Evolutionary conservation across 345 rosid species (phyloP), one percentile per base, ranked within the genome.

Genomic region (Eucalyptus pauciflora): DNA sequence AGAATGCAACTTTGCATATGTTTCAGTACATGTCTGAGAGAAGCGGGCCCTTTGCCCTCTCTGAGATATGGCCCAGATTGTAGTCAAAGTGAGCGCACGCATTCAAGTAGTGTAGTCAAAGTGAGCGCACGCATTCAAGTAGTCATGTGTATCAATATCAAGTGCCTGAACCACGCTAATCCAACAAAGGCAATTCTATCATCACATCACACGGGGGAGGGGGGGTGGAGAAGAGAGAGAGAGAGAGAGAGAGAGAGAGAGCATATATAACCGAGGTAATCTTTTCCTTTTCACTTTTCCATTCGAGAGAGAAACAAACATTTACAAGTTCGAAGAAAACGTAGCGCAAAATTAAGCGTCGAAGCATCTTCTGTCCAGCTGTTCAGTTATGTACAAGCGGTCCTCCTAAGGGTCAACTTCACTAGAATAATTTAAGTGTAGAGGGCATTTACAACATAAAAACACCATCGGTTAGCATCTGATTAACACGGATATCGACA

Each of bases 371-470:
- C 83, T 41, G 83, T 76, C 46, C 83, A 37, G 14, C 83, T 20
- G 83, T 41, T 10, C 83, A 76, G 24, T 76, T 76, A 76, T 76
- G 48, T 76, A 76, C 83, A 76, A 41, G 29, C 29, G 83, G 83
- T 76, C 83, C 83, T 76, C 83, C 83, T 76, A 76, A 76, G 83
- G 48, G 62, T 50, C 62, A 86, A 86, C 41, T n/a, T 49, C 87
- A 51, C 27, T 46, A 86, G 87, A 17, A 86, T 50, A 86, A 86
- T 13, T 58, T 46, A 87, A 43, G 37, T n/a, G 20, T 56, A 25
- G 51, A 87, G 60, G 43, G 80, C 85, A 89, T 89, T 88, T 90
- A 92, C 91, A 90, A 15, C 69, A 29, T 88, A 4, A 58, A 15
- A 64, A 79, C 64, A 50, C 88, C 76, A 29, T 50, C 46, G 8